Base-by-base conservation (phyloP, 768 basidiomycete genomes). In the Suillus weaverae region DNA sequence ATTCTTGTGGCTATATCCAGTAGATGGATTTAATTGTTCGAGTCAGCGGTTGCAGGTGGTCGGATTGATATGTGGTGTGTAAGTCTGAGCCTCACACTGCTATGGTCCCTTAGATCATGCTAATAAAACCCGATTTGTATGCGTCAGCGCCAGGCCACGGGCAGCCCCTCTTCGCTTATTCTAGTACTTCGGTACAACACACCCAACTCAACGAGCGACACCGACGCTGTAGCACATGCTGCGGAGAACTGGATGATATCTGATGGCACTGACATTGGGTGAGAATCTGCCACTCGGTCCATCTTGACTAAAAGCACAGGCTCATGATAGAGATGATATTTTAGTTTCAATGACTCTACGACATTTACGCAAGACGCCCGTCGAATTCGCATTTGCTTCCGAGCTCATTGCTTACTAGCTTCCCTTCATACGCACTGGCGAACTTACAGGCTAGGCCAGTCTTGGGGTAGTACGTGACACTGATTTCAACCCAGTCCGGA, bases 221-320 rank as follows among this genome's bases (percentile, higher is more conserved):
- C 75, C 20, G 60, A 71, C 1, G 76, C 61, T 10, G 82, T 85
- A 2, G 72, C 59, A 2, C 86, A 88, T 66, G 81, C 87, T 8
- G 80, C 88, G 1, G 88, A 87, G 70, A 87, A 89, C 68, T 88
- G 84, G 83, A 86, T 86, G 84, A 84, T 88, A 86, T 88, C 86
- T 75, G 71, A 74, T 30, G 87, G 88, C 2, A 82, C 79, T 1
- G 84, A 84, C 64, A 86, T 86, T 41, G 87, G 88, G 88, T 87
- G 68, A 22, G 78, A 69, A 35, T 16, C 14, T 55, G 50, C 13
- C 30, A 13, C 11, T 33, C 30, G n/a, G 11, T 33, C 9, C 11
- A 33, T 33, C 5, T 20, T 33, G 11, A n/a, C 51, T 20, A 32
- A 54, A 33, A 54, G 30, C 32, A 13, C 18, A 43, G 22, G 36